Evolutionary conservation across 2,329 filamentous ascomycete species (phyloP), one percentile per base, ranked within the genome.

Genomic region (Epichloe gansuensis): DNA sequence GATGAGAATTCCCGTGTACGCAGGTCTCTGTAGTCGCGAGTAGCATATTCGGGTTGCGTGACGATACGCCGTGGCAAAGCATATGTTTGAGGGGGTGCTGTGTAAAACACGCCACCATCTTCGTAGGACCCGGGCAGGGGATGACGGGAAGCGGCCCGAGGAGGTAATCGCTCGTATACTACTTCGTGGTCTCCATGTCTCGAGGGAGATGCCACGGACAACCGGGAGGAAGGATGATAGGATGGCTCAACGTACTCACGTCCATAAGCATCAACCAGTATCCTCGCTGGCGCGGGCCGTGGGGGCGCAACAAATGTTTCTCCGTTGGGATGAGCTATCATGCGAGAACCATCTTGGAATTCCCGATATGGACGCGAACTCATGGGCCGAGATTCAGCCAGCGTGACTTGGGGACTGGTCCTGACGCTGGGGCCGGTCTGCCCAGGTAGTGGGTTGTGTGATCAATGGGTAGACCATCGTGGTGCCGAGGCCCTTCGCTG

Each of bases 251-350:
- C 66, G 69, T 91, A 96, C 64, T 88, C 82, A 64, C 88, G 87
- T 42, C 90, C 90, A 67, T 83, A 88, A 56, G 87, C 82, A 68
- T 96, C 91, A 52, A 94, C 75, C 37, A 95, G 76, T 57, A 95
- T 85, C 56, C 84, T 81, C 52, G 83, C 73, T 46, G 78, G 71
- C 17, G 78, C 75, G 6, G 78, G 74, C 48, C 73, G 66, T 60
- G 73, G 73, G 46, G 73, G 73, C 2, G 70, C 69, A 69, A 80
- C 75, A n/a, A 73, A 70, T 35, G 76, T 70, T 57, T 77, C 75
- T 47, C 64, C 64, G 52, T 76, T 72, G 23, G 77, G 72, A 42
- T 75, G 75, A 35, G 73, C 65, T 60, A 73, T 75, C 62, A 73
- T 69, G 48, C 76, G 73, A 12, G 69, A 62, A 5, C 65, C 57